Evolutionary conservation across 1,139 yeast genomes (phyloP).

Genomic region (Candida albicans): DNA sequence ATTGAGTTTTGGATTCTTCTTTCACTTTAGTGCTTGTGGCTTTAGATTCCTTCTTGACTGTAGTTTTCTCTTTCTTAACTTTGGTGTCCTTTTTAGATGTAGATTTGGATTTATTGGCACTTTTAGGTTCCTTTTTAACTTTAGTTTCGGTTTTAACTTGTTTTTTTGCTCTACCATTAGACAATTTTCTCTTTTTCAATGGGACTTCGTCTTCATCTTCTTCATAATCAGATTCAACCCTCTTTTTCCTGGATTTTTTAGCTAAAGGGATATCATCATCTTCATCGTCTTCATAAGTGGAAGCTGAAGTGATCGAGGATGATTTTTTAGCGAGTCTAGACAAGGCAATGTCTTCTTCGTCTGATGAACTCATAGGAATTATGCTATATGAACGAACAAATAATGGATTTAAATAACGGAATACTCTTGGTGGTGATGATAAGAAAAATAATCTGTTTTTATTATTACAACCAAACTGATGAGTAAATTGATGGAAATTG

Average conservation of each 20-base stretch:
- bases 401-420: too few species aligned
- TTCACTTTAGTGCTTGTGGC: slow-evolving; percentile 5
- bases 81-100: slow-evolving; percentile 8
- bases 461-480: too few species aligned
- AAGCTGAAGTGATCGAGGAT: slow-evolving; percentile 9
- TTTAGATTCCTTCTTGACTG: slow-evolving; percentile 2
- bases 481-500: too few species aligned
- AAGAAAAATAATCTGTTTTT: background rate
- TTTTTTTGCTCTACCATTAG: slow-evolving; percentile 7
- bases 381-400: background rate
- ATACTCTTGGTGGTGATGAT: background rate
- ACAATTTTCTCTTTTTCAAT: slow-evolving; percentile 7
- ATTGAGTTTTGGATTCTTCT: slow-evolving; percentile 5
- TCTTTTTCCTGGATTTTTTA: slow-evolving; percentile 6
- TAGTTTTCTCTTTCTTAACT: slow-evolving; percentile 1
- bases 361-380: slow-evolving; percentile 8
- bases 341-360: slow-evolving; percentile 16
- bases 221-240: slow-evolving; percentile 3
- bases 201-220: slow-evolving; percentile 4
- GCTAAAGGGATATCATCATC: slow-evolving; percentile 15
- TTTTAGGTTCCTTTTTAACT: slow-evolving; percentile 1
- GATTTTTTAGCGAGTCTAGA: slow-evolving; percentile 10
- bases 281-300: slow-evolving; percentile 12
- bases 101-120: slow-evolving; percentile 5
- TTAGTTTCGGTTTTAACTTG: slow-evolving; percentile 4